Percentiles rank a stretch among this genome's conserved stretches.
These are phyloP conservation scores for Gnomoniopsis sp. DNA, from an alignment of 2,329 filamentous ascomycete genomes.

Conservation along the genomic window DNA sequence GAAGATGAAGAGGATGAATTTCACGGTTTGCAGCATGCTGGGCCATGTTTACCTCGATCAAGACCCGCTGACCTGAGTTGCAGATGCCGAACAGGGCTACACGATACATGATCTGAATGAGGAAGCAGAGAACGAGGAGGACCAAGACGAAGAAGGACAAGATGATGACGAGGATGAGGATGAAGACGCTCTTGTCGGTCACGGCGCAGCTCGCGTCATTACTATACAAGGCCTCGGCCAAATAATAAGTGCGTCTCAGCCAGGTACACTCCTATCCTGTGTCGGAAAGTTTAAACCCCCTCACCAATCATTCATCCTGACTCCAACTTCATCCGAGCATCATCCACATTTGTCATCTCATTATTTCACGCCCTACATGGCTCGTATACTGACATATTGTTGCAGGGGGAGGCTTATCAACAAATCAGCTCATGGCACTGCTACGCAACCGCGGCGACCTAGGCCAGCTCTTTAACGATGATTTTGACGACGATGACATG, in stretches of 20 bases:
- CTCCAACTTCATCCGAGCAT: background rate
- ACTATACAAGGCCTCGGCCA: constrained; percentile 6
- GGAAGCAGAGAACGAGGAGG: constrained; percentile 19
- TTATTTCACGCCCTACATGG: background rate
- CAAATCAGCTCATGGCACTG: constrained; percentile 36
- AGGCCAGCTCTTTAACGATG: constrained; percentile 33
- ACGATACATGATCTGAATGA: constrained; percentile 18
- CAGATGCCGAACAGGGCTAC: constrained; percentile 17
- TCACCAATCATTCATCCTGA: background rate
- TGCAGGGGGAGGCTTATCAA: constrained; percentile 16
- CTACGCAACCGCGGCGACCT: constrained; percentile 35
- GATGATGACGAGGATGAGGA: constrained; percentile 18
- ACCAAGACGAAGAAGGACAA: constrained; percentile 18
- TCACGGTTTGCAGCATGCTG: constrained; percentile 9
- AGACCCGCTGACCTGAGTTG: background rate
- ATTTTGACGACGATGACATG: constrained; percentile 28
- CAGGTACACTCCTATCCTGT: background rate
- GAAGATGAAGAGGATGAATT: constrained; percentile 25
- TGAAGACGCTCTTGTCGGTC: background rate
- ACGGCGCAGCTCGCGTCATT: background rate
- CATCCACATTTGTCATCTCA: background rate
- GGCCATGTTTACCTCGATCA: background rate
- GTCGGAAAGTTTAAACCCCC: background rate
- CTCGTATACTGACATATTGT: constrained; percentile 17
- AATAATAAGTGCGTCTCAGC: constrained; percentile 9